These are phyloP conservation scores for Xerocomellus intermedius DNA, from an alignment of 768 basidiomycete genomes.

Conservation along the genomic window DNA sequence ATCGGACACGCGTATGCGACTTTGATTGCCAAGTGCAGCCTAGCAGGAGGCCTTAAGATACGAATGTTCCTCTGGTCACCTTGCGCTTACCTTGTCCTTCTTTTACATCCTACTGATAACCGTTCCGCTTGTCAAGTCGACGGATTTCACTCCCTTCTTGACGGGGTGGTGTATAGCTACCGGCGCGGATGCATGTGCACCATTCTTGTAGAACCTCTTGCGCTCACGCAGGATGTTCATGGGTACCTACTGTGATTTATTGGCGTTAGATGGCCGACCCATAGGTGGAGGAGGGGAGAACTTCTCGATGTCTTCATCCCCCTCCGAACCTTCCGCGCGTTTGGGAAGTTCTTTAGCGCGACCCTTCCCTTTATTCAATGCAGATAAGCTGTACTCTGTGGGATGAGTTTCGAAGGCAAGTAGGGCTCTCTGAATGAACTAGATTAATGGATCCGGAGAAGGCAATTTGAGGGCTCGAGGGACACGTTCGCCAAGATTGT, in stretches of 20 bases:
- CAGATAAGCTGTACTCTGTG: neutral
- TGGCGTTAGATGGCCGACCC: neutral
- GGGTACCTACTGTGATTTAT: constrained; percentile 17
- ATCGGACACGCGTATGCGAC: constrained; percentile 10
- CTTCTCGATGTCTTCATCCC: constrained; percentile 21
- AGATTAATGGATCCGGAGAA: constrained; percentile 26
- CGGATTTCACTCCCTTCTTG: neutral
- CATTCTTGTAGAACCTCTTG: constrained; percentile 12
- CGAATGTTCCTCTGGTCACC: neutral
- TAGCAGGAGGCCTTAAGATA: constrained; percentile 10
- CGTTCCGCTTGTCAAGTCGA: constrained; percentile 6
- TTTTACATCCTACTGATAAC: constrained; percentile 23
- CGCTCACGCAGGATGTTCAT: constrained; percentile 11
- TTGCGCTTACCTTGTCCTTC: constrained; percentile 23
- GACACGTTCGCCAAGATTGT: constrained; percentile 26
- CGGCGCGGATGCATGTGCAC: neutral
- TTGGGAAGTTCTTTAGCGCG: constrained; percentile 12
- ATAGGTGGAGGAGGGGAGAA: constrained; percentile 7
- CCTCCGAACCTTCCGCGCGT: constrained; percentile 23
- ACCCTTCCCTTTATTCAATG: constrained; percentile 24
- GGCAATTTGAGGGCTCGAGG: constrained; percentile 8
- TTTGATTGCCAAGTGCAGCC: neutral
- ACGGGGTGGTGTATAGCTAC: constrained; percentile 4
- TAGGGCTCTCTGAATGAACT: neutral
- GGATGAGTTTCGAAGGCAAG: constrained; percentile 28